Evolutionary conservation across 805 yeast genomes (phyloP).

Genomic region (Pichia ethanolica): DNA sequence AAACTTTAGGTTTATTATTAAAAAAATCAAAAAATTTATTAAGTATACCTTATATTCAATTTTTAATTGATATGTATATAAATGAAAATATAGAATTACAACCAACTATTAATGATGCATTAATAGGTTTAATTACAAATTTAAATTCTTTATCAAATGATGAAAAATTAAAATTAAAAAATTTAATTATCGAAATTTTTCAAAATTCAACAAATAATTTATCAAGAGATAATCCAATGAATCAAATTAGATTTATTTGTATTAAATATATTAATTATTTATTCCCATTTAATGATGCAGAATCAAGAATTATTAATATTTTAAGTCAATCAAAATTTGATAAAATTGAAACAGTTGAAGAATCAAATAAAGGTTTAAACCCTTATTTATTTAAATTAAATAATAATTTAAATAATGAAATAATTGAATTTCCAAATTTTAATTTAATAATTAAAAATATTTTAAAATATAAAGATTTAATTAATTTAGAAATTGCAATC

Average conservation of each 20-base stretch:
- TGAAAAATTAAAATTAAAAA: constrained; percentile 37
- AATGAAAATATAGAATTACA: constrained; percentile 58
- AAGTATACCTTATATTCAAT: constrained; percentile 49
- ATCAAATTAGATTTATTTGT: constrained; percentile 51
- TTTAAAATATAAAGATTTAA: constrained; percentile 14
- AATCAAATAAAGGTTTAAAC: constrained; percentile 69
- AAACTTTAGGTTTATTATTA: constrained; percentile 64
- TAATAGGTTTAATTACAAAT: constrained; percentile 50
- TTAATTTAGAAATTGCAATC: constrained; percentile 32
- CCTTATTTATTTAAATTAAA: constrained; percentile 43
- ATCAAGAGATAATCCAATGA: not conserved
- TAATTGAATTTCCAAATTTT: constrained; percentile 49
- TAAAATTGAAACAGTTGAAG: constrained; percentile 70
- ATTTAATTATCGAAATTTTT: constrained; percentile 20
- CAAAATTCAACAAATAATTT: constrained; percentile 23
- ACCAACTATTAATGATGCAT: constrained; percentile 62
- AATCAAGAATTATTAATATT: constrained; percentile 60
- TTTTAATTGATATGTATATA: constrained; percentile 62
- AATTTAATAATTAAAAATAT: constrained; percentile 30
- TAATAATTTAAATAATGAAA: constrained; percentile 18
- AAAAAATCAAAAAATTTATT: constrained; percentile 36
- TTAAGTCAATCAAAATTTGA: constrained; percentile 48
- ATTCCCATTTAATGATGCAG: constrained; percentile 59
- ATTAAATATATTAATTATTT: constrained; percentile 57
- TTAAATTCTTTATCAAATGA: constrained; percentile 33